These are phyloP conservation scores for Coffea canephora DNA, from an alignment of 257 asterid species.

Conservation along the genomic window DNA sequence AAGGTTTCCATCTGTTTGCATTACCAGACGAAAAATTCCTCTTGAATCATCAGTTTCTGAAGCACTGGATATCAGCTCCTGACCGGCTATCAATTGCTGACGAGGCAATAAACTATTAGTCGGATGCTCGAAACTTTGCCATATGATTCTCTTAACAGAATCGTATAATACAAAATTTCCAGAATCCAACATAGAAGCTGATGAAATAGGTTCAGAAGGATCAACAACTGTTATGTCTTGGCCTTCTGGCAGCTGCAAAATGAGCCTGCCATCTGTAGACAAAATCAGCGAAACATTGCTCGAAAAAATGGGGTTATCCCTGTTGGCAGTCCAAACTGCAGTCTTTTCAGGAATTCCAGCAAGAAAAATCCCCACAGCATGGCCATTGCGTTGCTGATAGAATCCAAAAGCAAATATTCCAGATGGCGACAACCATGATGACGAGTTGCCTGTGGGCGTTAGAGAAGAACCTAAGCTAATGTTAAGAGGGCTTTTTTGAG, in stretches of 20 bases:
- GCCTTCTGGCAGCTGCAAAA: constrained; percentile 19
- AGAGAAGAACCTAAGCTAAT: constrained; percentile 41
- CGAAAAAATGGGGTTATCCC: constrained; percentile 15
- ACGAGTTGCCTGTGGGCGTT: constrained; percentile 28
- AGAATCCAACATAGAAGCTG: constrained; percentile 43
- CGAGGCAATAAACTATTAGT: constrained; percentile 42
- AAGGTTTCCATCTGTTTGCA: constrained; percentile 52
- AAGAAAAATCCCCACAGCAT: constrained; percentile 20
- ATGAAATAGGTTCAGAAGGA: constrained; percentile 10
- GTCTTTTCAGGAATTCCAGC: constrained; percentile 16
- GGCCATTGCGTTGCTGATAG: constrained; percentile 12
- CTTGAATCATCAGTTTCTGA: constrained; percentile 24
- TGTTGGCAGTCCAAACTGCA: constrained; percentile 33
- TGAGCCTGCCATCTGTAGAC: constrained; percentile 32
- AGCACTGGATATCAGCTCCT: constrained; percentile 34
- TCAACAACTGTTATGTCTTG: not conserved
- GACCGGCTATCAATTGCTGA: constrained; percentile 25
- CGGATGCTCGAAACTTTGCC: constrained; percentile 27
- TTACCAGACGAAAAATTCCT: constrained; percentile 36
- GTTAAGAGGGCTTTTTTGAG: constrained; percentile 33
- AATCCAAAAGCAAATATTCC: constrained; percentile 29
- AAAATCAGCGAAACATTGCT: constrained; percentile 18
- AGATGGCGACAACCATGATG: constrained; percentile 23
- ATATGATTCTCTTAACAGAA: not conserved
- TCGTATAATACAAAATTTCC: constrained; percentile 49